phyloP scores from a whole-genome alignment of 345 rosid genomes.

The Linum trigynum region DNA sequence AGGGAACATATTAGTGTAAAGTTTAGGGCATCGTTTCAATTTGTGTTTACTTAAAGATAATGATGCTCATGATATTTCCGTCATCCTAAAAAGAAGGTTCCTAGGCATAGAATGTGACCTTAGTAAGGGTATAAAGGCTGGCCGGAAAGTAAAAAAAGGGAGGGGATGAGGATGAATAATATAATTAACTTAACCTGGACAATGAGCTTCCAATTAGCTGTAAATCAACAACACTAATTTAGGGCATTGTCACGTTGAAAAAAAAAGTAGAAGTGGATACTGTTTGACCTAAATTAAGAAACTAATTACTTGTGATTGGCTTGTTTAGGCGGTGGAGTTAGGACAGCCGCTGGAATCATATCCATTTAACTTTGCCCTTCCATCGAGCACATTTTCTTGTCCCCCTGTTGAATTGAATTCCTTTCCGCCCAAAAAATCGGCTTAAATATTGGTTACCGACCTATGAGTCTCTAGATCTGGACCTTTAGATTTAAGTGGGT shows the following conservation, averaged over 20 bases:
- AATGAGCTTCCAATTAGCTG: neutral
- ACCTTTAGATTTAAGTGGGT: too few relatives aligned
- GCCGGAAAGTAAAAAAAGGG: too few relatives aligned
- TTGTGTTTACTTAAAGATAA: neutral
- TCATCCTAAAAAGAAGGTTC: neutral
- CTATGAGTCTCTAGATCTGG: too few relatives aligned
- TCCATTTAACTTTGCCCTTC: conserved; percentile 1
- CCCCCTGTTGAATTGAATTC: neutral
- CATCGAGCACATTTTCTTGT: neutral
- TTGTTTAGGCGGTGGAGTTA: conserved; percentile 7
- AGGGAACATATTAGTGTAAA: too few relatives aligned
- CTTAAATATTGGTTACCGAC: too few relatives aligned
- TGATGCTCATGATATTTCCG: neutral
- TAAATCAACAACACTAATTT: neutral
- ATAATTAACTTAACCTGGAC: neutral
- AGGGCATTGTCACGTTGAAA: neutral
- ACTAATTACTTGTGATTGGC: neutral
- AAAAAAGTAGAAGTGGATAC: neutral
- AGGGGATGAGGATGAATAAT: neutral
- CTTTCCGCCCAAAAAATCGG: too few relatives aligned
- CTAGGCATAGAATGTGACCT: too few relatives aligned
- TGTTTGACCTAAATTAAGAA: conserved; percentile 18
- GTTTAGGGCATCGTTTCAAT: neutral
- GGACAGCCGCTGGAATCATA: conserved; percentile 12
- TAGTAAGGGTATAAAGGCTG: neutral